Base-by-base conservation (phyloP, 805 yeast species). In the Lipomyces starkeyi region DNA sequence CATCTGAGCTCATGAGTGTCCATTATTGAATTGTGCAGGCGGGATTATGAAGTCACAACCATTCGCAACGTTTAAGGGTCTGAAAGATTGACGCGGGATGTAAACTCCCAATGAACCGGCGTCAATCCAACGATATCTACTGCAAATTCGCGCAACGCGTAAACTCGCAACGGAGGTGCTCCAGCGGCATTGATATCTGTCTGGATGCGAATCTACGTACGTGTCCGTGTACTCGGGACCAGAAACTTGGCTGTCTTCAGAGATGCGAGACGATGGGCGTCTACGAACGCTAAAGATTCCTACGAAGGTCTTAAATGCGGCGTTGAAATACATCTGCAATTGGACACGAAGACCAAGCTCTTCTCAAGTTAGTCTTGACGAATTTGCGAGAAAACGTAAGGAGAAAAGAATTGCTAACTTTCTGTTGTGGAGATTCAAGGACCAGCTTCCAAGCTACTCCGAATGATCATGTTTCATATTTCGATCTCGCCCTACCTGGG, bases 241-340 rank as follows among this genome's bases (percentile, higher is more conserved):
- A 43, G 49, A 8, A 43, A 17, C 14, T 43, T n/a, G 20, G 11
- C 3, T n/a, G 22, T 17, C 20, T n/a, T 43, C 22, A n/a, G 20
- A 43, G 56, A 9, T 17, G 29, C 25, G 11, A 25, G 22, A n/a
- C 56, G 65, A 29, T 57, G 61, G 65, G 43, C 59, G 17, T 57
- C 65, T 8, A 49, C 60, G 27, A 29, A 32, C 7, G 17, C 54
- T 13, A 49, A 56, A 9, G 32, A 35, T 8, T 17, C 22, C 25
- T 68, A 43, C 58, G 63, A 63, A 1, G 67, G 66, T 2, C 76
- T 94, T 71, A 91, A 88, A 75, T 90, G 97, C 75, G 99, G 99
- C 0, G 80, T 95, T 47, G 99, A 95, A 77, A 90, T 95, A 56
- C 99, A 95, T 77, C 90, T 98, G 0, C 99, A 95, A 78, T 80